A percentile compares a stretch with the other conserved stretches of the same genome.
These are phyloP conservation scores for Lodderomyces parapsilosis DNA, from an alignment of 1,139 yeast species.

Conservation along the genomic window DNA sequence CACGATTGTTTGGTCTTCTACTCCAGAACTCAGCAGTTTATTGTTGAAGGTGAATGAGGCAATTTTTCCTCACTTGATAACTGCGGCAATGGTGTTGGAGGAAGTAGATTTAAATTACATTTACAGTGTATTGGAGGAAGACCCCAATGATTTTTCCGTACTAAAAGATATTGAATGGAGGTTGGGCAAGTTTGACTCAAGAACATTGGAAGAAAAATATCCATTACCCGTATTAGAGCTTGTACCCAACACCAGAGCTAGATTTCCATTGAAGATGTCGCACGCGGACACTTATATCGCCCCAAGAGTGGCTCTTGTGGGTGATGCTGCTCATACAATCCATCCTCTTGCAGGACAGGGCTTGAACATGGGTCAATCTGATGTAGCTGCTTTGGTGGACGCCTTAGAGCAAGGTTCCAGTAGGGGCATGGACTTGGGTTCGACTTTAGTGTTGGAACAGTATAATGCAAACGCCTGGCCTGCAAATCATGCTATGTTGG, in stretches of 20 bases:
- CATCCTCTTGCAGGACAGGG: constrained; percentile 99
- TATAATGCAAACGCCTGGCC: constrained; percentile 83
- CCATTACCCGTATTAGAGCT: constrained; percentile 69
- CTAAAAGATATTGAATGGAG: constrained; percentile 76
- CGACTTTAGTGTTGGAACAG: constrained; percentile 77
- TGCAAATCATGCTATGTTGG: constrained; percentile 73
- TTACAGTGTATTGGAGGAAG: constrained; percentile 27
- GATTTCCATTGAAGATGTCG: constrained; percentile 83
- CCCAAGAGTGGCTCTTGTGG: constrained; percentile 85
- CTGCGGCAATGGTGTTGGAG: constrained; percentile 79
- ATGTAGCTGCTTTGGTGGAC: constrained; percentile 67
- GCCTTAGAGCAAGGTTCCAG: constrained; percentile 69
- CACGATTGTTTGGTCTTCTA: constrained; percentile 89
- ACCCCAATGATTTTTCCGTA: constrained; percentile 49
- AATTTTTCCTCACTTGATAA: constrained; percentile 68
- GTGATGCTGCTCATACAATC: constrained; percentile 98
- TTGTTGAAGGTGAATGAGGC: constrained; percentile 58
- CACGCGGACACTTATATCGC: constrained; percentile 89
- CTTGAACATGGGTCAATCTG: constrained; percentile 96
- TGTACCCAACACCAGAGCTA: constrained; percentile 67
- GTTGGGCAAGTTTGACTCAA: constrained; percentile 41
- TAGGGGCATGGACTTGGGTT: constrained; percentile 88
- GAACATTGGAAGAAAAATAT: constrained; percentile 53
- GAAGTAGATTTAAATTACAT: constrained; percentile 44
- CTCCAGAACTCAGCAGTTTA: constrained; percentile 70